Conservation (phyloP, 768 basidiomycete genomes). For the Solioccasus polychromus region DNA sequence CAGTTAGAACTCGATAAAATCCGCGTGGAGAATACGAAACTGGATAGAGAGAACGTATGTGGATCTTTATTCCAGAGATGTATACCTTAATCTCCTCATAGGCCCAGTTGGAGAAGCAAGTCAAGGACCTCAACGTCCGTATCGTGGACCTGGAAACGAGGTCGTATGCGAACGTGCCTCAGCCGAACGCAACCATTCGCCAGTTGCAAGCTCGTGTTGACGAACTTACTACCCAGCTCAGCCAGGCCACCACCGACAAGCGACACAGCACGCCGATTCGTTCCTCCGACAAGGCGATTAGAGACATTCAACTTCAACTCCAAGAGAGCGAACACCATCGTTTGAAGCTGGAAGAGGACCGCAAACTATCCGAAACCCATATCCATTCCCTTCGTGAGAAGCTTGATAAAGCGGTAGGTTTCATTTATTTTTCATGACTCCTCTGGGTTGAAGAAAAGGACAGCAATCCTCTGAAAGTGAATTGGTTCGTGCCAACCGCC, state of each 20-base stretch:
- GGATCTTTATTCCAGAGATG: not conserved
- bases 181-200: constrained; percentile 51
- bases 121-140: constrained; percentile 80
- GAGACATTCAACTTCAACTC: constrained; percentile 53
- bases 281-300: constrained; percentile 44
- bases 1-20: constrained; percentile 74
- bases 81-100: constrained; percentile 26
- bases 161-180: constrained; percentile 64
- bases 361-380: constrained; percentile 56
- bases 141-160: constrained; percentile 82
- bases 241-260: constrained; percentile 42
- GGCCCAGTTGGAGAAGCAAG: constrained; percentile 82
- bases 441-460: constrained; percentile 8
- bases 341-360: constrained; percentile 62
- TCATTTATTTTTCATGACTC: not conserved
- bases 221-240: constrained; percentile 54
- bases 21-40: constrained; percentile 75
- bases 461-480: constrained; percentile 70
- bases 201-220: constrained; percentile 70
- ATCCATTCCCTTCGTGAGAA: constrained; percentile 52
- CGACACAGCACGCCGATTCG: constrained; percentile 32
- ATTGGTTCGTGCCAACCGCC: constrained; percentile 68
- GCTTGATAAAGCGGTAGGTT: constrained; percentile 61
- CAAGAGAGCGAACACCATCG: constrained; percentile 63
- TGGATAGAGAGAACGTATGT: constrained; percentile 74